These are phyloP conservation scores for Hemileccinum impolitum DNA, from an alignment of 768 basidiomycete genomes.

Conservation along the genomic window DNA sequence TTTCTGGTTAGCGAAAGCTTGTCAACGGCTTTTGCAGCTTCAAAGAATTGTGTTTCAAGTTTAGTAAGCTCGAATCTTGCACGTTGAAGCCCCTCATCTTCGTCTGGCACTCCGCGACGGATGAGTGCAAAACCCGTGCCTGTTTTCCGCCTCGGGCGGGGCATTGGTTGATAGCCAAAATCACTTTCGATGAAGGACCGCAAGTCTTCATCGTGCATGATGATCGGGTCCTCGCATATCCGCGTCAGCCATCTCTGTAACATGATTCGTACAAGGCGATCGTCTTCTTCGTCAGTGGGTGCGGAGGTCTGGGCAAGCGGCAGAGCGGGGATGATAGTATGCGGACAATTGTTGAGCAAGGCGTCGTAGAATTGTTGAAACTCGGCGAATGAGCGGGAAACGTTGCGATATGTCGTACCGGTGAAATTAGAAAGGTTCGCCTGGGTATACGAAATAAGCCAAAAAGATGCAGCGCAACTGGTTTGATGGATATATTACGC, in stretches of 20 bases:
- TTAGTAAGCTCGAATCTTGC: slow-evolving; percentile 91
- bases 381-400: slow-evolving; percentile 92
- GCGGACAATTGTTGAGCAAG: slow-evolving; percentile 85
- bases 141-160: slow-evolving; percentile 67
- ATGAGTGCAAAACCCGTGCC: slow-evolving; percentile 76
- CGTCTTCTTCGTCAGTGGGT: slow-evolving; percentile 97
- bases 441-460: slow-evolving; percentile 37
- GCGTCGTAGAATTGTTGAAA: slow-evolving; percentile 94
- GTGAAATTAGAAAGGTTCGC: slow-evolving; percentile 93
- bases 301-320: slow-evolving; percentile 97
- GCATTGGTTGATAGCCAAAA: slow-evolving; percentile 91
- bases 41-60: slow-evolving; percentile 89
- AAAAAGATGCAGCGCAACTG: neutral
- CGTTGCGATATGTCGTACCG: slow-evolving; percentile 85
- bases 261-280: slow-evolving; percentile 91
- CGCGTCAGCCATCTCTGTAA: slow-evolving; percentile 93
- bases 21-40: slow-evolving; percentile 88
- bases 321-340: slow-evolving; percentile 93
- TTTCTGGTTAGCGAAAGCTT: slow-evolving; percentile 77
- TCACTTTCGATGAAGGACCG: slow-evolving; percentile 96
- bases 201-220: slow-evolving; percentile 88
- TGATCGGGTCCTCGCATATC: slow-evolving; percentile 87
- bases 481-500: slow-evolving; percentile 7
- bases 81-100: slow-evolving; percentile 88
- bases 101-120: slow-evolving; percentile 80